phyloP scores from a whole-genome alignment of 306 rosid genomes.

The Cyclanthera cordifolia region DNA sequence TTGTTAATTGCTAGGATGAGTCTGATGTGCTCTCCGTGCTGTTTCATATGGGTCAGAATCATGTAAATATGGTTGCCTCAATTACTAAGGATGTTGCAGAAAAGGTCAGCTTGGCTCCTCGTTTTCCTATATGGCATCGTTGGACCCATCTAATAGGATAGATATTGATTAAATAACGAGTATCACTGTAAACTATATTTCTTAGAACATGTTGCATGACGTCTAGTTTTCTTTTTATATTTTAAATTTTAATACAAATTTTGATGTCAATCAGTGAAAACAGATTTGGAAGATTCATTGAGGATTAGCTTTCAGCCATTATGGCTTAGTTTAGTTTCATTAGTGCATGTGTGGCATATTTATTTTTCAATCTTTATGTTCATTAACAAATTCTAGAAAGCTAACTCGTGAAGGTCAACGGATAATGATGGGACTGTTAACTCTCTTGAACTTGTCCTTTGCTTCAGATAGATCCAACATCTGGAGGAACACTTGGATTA shows the following conservation, averaged over 20 bases:
- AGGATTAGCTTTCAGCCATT: background rate
- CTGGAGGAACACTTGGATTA: constrained; percentile 46
- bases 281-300: background rate
- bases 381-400: background rate
- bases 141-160: background rate
- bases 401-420: background rate
- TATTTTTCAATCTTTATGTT: background rate
- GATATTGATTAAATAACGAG: background rate
- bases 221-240: background rate
- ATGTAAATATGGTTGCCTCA: constrained; percentile 42
- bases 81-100: constrained; percentile 31
- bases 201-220: background rate
- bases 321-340: background rate
- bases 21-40: constrained; percentile 49
- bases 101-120: constrained; percentile 40
- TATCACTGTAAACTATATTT: background rate
- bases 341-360: background rate
- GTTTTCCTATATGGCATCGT: constrained; percentile 8
- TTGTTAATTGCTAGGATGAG: constrained; percentile 51
- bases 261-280: background rate
- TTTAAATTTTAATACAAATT: background rate
- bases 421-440: constrained; percentile 11
- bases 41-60: constrained; percentile 65
- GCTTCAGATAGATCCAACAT: constrained; percentile 52
- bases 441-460: constrained; percentile 8